Conservation (phyloP, 257 asterid genomes). For the Galeopsis tetrahit region DNA sequence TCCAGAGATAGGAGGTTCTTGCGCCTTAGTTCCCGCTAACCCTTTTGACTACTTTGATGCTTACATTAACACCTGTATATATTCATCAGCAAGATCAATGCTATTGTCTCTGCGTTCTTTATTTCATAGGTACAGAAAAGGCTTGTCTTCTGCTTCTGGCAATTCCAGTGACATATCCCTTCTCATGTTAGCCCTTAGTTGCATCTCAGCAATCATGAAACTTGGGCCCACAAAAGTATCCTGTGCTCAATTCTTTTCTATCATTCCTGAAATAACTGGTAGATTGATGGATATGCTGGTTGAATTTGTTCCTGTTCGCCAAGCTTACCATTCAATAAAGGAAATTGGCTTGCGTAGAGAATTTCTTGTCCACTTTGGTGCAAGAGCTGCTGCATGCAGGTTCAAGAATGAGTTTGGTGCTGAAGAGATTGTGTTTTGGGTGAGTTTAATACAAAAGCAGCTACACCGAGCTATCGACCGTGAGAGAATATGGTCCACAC, state of each 20-base stretch:
- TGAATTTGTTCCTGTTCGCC: slow-evolving; percentile 72
- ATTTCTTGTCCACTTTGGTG: slow-evolving; percentile 94
- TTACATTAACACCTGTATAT: neutral
- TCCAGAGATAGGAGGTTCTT: neutral
- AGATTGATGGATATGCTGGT: slow-evolving; percentile 92
- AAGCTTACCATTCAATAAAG: slow-evolving; percentile 70
- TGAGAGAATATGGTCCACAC: slow-evolving; percentile 98
- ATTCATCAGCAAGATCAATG: slow-evolving; percentile 27
- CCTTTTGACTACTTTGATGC: neutral
- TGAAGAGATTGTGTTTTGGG: slow-evolving; percentile 94
- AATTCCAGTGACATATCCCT: slow-evolving; percentile 74
- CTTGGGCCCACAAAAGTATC: slow-evolving; percentile 94
- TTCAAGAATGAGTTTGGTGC: slow-evolving; percentile 59
- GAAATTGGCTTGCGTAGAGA: slow-evolving; percentile 85
- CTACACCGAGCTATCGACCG: slow-evolving; percentile 86
- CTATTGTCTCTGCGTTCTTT: slow-evolving; percentile 29
- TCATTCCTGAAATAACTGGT: slow-evolving; percentile 74
- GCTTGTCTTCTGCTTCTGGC: slow-evolving; percentile 52
- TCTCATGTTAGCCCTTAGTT: slow-evolving; percentile 86
- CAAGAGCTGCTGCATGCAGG: slow-evolving; percentile 81
- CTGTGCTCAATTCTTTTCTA: slow-evolving; percentile 77
- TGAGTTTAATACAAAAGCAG: slow-evolving; percentile 80
- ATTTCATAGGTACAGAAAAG: slow-evolving; percentile 60
- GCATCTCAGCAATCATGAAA: slow-evolving; percentile 86
- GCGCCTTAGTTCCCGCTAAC: neutral